Conservation (phyloP, 495 filamentous ascomycete species). For the Penicillium lividum region DNA sequence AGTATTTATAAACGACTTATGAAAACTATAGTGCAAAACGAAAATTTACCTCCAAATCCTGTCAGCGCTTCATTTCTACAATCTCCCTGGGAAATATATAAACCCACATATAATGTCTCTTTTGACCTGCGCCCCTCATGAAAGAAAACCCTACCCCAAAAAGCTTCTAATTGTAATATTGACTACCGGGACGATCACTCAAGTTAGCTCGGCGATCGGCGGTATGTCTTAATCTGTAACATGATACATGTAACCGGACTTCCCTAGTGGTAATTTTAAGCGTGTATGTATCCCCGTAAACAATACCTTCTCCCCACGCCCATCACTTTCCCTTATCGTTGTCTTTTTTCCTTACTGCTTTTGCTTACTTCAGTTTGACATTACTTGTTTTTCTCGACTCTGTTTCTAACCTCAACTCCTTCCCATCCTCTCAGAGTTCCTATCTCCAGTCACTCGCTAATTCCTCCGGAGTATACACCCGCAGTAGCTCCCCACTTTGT, state of each 20-base stretch:
- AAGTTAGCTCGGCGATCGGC: constrained; percentile 5
- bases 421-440: constrained; percentile 5
- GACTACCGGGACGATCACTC: background rate
- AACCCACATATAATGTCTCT: background rate
- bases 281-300: background rate
- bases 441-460: constrained; percentile 31
- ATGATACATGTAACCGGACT: background rate
- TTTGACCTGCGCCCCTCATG: background rate
- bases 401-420: background rate
- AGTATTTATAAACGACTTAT: background rate
- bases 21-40: no score
- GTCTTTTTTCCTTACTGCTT: constrained; percentile 13
- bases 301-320: constrained; percentile 22
- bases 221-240: constrained; percentile 1
- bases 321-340: constrained; percentile 6
- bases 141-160: background rate
- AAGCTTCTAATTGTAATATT: background rate
- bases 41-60: background rate
- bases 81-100: background rate
- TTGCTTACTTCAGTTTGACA: constrained; percentile 1
- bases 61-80: background rate
- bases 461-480: constrained; percentile 21
- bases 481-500: constrained; percentile 12
- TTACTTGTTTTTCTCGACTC: constrained; percentile 9
- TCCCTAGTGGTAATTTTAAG: background rate